Evolutionary conservation across 805 yeast genomes (phyloP), one percentile per base, ranked within the genome.

Genomic region (Wickerhamiella cacticola): DNA sequence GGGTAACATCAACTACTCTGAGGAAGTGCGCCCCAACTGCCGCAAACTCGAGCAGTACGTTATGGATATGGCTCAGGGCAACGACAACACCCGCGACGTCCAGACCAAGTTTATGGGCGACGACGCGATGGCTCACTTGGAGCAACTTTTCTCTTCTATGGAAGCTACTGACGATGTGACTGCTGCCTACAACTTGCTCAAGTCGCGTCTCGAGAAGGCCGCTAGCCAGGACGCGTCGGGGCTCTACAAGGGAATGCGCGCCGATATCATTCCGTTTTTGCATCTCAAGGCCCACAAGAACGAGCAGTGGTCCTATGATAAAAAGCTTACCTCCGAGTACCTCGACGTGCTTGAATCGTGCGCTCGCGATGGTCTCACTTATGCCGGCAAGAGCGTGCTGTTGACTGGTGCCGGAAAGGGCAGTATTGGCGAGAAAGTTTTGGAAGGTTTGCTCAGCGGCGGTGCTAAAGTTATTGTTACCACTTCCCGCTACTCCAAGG

Each of bases 361-460:
- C 64, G 96, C 98, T 29, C 78, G 85, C 55, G 92, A 88, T 59
- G 98, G 98, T 71, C 75, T 87, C 49, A 76, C 95, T 34, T 92
- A 80, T 73, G 79, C 80, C 65, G 85, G 79, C 65, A 92, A 87
- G 68, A 79, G 80, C 56, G 96, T 88, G 46, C 76, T 92, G 60
- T 73, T 92, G 56, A 92, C 98, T 43, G 98, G 98, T 74, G 97
- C 97, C 45, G 98, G 98, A 73, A 88, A 85, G 43, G 98, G 97
- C 48, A 92, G 98, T 45, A 92, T 92, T 62, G 98, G 97, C 71
- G 96, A 96, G 52, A 96, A 92, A 68, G 77, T 92, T 57, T 74
- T 92, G 63, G 94, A 85, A 71, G 98, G 98, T 55, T 73, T 92
- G 63, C 73, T 92, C 49, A 79, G 89, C 62, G 98, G 98, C 70